Conservation (phyloP, 2,329 filamentous ascomycete species). For the Colletotrichum lupini region DNA sequence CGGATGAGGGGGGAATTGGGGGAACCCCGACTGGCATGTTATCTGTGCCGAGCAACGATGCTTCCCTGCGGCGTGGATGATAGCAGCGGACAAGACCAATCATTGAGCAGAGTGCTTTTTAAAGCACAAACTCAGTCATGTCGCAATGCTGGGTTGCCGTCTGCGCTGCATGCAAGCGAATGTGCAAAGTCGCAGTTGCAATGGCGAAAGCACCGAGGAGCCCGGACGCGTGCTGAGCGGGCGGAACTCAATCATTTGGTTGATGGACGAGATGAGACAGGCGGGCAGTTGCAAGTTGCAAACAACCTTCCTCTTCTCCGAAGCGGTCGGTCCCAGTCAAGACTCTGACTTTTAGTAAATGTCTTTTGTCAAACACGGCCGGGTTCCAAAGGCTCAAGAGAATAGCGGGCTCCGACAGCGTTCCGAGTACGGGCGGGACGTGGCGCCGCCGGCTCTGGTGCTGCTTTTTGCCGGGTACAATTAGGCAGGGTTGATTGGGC, state of each 20-base stretch:
- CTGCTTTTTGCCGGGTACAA: neutral
- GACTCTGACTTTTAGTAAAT: neutral
- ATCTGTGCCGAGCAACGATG: conserved; percentile 20
- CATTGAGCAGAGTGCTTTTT: neutral
- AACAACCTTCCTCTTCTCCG: neutral
- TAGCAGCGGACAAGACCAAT: neutral
- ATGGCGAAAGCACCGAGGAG: conserved; percentile 10
- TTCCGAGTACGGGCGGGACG: neutral
- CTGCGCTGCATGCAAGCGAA: conserved; percentile 15
- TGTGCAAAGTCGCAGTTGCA: conserved; percentile 1
- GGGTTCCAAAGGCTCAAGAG: neutral
- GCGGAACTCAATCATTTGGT: neutral
- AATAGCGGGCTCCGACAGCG: neutral
- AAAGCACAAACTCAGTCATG: conserved; percentile 15
- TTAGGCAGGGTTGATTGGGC: neutral
- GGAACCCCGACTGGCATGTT: conserved; percentile 5
- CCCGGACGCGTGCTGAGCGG: neutral
- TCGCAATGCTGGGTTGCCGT: neutral
- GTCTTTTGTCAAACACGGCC: neutral
- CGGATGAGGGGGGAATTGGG: conserved; percentile 8
- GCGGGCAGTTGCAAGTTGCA: neutral
- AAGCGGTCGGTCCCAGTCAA: neutral
- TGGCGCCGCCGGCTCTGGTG: neutral
- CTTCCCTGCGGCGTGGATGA: neutral
- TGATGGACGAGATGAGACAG: neutral